These are phyloP conservation scores for Aspergillus steynii DNA, from an alignment of 495 filamentous ascomycete species.

Conservation along the genomic window DNA sequence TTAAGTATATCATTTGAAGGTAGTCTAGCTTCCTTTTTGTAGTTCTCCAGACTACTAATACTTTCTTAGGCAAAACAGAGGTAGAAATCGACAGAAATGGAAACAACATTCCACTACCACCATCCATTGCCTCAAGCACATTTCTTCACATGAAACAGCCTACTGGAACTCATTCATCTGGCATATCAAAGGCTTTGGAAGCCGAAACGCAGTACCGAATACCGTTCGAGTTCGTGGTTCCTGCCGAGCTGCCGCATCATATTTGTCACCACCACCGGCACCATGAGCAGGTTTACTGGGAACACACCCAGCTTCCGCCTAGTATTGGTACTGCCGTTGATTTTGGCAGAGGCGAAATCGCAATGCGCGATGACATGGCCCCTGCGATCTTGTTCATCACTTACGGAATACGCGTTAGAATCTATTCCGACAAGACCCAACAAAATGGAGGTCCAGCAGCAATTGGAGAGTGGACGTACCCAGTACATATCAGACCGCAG, in stretches of 20 bases:
- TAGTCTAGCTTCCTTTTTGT: background rate
- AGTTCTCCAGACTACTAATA: background rate
- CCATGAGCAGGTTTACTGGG: slow-evolving; percentile 4
- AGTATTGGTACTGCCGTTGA: background rate
- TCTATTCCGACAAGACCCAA: background rate
- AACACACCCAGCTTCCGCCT: slow-evolving; percentile 10
- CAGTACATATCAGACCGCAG: background rate
- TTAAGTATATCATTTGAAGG: slow-evolving; percentile 10
- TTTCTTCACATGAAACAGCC: slow-evolving; percentile 11
- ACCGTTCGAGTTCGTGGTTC: slow-evolving; percentile 14
- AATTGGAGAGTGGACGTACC: slow-evolving; percentile 3
- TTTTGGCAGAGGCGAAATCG: background rate
- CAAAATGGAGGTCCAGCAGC: background rate
- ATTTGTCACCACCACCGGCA: slow-evolving; percentile 7
- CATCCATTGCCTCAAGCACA: slow-evolving; percentile 1
- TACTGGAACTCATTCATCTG: background rate
- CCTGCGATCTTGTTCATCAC: slow-evolving; percentile 1
- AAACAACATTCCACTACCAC: slow-evolving; percentile 10
- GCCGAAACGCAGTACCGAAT: background rate
- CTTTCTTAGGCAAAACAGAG: slow-evolving; percentile 7
- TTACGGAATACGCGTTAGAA: background rate
- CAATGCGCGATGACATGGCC: background rate
- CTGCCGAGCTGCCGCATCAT: slow-evolving; percentile 5
- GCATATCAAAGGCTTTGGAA: background rate
- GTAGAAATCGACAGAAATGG: slow-evolving; percentile 7